Evolutionary conservation across 805 yeast species (phyloP).

Genomic region (Cyberlindnera maritima): DNA sequence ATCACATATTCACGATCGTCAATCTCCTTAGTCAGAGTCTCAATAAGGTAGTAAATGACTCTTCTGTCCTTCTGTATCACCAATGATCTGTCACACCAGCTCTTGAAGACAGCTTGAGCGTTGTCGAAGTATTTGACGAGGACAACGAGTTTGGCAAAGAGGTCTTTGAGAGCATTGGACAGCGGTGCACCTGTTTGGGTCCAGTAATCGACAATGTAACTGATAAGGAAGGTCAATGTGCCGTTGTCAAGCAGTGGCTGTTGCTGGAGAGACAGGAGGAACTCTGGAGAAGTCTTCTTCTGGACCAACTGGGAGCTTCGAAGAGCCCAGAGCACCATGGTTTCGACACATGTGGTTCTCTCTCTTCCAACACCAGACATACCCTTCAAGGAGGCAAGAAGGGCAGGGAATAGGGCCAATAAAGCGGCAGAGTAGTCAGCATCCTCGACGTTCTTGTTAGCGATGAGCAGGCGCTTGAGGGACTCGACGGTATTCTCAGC

Average conservation of each 20-base stretch:
- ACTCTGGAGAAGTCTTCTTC: constrained; percentile 9
- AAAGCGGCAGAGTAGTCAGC: constrained; percentile 16
- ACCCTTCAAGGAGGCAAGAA: constrained; percentile 32
- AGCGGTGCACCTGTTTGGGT: constrained; percentile 68
- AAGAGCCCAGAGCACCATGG: constrained; percentile 62
- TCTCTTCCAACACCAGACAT: constrained; percentile 35
- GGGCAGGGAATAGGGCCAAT: constrained; percentile 22
- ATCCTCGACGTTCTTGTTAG: constrained; percentile 16
- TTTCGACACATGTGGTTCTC: constrained; percentile 51
- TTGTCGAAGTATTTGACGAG: constrained; percentile 33
- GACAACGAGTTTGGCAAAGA: constrained; percentile 52
- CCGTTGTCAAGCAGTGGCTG: constrained; percentile 17
- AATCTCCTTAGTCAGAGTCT: constrained; percentile 48
- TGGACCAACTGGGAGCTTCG: constrained; percentile 45
- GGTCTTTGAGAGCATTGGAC: constrained; percentile 62
- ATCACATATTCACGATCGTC: constrained; percentile 40
- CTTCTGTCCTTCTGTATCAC: constrained; percentile 49
- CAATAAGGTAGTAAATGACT: constrained; percentile 60
- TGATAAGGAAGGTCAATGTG: constrained; percentile 36
- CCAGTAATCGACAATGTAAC: constrained; percentile 65
- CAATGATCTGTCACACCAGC: constrained; percentile 48
- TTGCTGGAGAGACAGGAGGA: constrained; percentile 3
- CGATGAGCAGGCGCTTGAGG: constrained; percentile 18
- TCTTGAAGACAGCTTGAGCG: constrained; percentile 28
- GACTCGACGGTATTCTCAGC: constrained; percentile 6